phyloP scores from a whole-genome alignment of 2,329 filamentous ascomycete species.

The Colletotrichum eremochloae region DNA sequence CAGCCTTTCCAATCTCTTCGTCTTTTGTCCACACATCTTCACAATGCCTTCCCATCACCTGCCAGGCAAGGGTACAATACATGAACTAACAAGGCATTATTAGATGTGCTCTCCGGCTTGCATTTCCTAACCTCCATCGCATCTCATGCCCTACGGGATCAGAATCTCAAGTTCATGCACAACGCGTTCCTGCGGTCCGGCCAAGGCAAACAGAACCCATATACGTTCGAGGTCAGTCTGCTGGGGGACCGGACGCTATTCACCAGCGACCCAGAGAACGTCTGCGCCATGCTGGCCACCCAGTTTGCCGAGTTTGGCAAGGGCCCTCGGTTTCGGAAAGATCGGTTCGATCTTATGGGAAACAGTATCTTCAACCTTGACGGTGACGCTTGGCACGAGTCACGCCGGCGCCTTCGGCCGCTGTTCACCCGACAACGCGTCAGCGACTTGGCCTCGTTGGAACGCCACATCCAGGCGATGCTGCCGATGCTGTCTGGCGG shows the following conservation, averaged over 20 bases:
- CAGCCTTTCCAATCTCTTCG: no score
- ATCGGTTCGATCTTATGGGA: conserved; percentile 63
- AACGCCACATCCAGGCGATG: conserved; percentile 69
- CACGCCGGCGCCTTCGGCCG: conserved; percentile 64
- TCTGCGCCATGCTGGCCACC: conserved; percentile 58
- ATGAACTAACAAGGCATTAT: no score
- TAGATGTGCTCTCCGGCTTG: neutral
- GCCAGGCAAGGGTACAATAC: no score
- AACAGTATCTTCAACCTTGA: conserved; percentile 69
- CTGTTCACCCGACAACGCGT: conserved; percentile 64
- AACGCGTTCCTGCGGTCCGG: neutral
- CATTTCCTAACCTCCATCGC: conserved; percentile 17
- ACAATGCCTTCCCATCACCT: neutral
- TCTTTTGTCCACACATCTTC: neutral
- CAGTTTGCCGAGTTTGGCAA: conserved; percentile 69
- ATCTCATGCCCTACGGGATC: conserved; percentile 5
- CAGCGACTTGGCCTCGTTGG: conserved; percentile 67
- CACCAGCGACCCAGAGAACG: conserved; percentile 67
- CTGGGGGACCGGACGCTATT: conserved; percentile 49
- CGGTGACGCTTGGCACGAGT: conserved; percentile 65
- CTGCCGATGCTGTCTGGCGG: conserved; percentile 68
- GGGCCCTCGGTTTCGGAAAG: conserved; percentile 55
- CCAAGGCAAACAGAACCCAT: neutral
- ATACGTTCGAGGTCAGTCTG: conserved; percentile 22
- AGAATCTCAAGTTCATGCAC: conserved; percentile 26